Percentiles rank a stretch among this genome's conserved stretches.
Conservation (phyloP, 805 yeast species). For the Sugiyamaella marilandica region DNA sequence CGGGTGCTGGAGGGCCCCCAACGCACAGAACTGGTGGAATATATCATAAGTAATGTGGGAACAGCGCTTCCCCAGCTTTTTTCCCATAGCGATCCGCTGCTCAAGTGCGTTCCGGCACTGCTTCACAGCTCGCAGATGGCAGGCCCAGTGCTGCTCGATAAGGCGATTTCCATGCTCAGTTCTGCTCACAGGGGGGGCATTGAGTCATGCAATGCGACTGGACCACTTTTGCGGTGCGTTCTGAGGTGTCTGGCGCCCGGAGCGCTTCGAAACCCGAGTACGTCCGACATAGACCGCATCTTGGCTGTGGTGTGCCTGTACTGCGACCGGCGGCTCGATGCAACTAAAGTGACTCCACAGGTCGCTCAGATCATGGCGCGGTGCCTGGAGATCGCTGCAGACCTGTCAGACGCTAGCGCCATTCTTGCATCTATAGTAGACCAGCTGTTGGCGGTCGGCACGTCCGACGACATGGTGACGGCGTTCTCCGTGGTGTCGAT, state of each 20-base stretch:
- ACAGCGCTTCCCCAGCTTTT: background rate
- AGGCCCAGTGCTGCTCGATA: background rate
- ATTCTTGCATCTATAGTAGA: background rate
- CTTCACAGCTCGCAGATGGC: background rate
- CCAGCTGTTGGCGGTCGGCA: background rate
- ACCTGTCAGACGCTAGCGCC: background rate
- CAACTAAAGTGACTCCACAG: background rate
- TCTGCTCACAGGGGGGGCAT: background rate
- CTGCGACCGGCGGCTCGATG: constrained; percentile 3
- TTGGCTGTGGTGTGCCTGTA: background rate
- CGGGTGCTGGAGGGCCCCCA: background rate
- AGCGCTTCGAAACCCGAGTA: background rate
- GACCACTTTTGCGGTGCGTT: background rate
- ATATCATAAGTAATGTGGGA: background rate
- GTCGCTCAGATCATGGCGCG: constrained; percentile 1
- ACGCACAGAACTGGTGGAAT: background rate
- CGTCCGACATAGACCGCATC: background rate
- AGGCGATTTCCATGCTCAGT: background rate
- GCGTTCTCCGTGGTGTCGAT: constrained; percentile 28
- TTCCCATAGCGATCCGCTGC: background rate
- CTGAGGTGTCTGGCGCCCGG: background rate
- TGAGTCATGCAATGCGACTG: background rate
- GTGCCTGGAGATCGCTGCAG: background rate
- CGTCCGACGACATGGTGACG: background rate
- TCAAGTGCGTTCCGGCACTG: background rate